Conservation (phyloP, 169 alveolate species). For the Ichthyophthirius multifiliis region DNA sequence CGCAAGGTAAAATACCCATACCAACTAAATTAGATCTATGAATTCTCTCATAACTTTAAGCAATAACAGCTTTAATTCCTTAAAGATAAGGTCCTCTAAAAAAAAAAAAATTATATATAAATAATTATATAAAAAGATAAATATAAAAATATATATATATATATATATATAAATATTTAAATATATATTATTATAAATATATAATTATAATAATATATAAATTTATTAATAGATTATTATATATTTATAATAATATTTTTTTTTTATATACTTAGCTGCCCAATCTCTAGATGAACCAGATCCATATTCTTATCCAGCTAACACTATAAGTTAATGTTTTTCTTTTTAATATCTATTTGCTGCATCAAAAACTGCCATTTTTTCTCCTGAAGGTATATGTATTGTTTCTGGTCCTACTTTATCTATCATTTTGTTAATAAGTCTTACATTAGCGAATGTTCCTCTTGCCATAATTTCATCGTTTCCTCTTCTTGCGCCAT, state of each 20-base stretch:
- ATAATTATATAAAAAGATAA: background rate
- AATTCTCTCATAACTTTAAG: constrained; percentile 95
- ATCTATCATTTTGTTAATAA: constrained; percentile 90
- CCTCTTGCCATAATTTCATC: constrained; percentile 97
- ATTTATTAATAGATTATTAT: too few relatives aligned
- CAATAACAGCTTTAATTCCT: constrained; percentile 95
- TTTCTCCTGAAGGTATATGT: constrained; percentile 90
- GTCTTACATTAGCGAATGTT: constrained; percentile 95
- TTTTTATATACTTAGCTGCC: constrained; percentile 91
- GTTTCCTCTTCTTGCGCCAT: constrained; percentile 97
- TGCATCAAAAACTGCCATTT: constrained; percentile 93
- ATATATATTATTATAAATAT: too few relatives aligned
- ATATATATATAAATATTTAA: too few relatives aligned
- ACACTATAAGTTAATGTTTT: constrained; percentile 44
- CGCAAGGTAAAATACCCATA: constrained; percentile 95
- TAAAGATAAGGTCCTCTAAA: constrained; percentile 90
- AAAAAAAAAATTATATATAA: background rate
- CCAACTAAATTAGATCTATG: constrained; percentile 97
- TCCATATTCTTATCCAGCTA: constrained; percentile 96
- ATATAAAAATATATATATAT: too few relatives aligned
- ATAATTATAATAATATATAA: too few relatives aligned
- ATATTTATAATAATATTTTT: background rate
- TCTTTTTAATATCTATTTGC: constrained; percentile 75
- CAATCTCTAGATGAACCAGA: constrained; percentile 97
- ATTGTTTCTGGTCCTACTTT: constrained; percentile 92